phyloP scores from a whole-genome alignment of 2,329 filamentous ascomycete species.

The Sporothrix schenckii region DNA sequence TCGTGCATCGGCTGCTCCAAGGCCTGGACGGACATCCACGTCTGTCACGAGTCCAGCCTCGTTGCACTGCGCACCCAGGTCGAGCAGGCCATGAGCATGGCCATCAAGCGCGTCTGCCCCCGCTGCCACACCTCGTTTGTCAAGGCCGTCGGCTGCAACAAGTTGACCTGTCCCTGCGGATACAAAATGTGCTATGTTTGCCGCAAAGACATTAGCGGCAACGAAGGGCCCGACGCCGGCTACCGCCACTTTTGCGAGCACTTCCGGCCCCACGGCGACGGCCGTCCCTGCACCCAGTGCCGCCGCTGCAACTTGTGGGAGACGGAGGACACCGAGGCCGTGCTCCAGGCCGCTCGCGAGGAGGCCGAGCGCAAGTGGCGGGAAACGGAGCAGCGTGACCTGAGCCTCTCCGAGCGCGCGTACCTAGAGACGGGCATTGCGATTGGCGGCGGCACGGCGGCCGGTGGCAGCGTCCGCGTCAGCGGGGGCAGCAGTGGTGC shows the following conservation, averaged over 20 bases:
- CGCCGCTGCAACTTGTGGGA: constrained; percentile 79
- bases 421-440: constrained; percentile 60
- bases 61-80: constrained; percentile 84
- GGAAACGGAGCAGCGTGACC: constrained; percentile 62
- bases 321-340: constrained; percentile 70
- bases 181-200: constrained; percentile 99
- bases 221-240: constrained; percentile 59
- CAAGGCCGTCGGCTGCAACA: constrained; percentile 94
- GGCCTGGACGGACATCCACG: constrained; percentile 83
- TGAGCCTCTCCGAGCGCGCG: constrained; percentile 58
- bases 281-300: constrained; percentile 73
- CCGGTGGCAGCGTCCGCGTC: background rate
- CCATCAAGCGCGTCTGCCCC: constrained; percentile 93
- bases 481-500: background rate
- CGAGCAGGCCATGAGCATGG: constrained; percentile 89
- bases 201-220: constrained; percentile 68
- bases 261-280: constrained; percentile 79
- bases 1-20: constrained; percentile 85
- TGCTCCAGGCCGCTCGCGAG: constrained; percentile 68
- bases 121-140: constrained; percentile 90
- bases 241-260: constrained; percentile 97
- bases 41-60: constrained; percentile 82
- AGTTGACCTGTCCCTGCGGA: constrained; percentile 91
- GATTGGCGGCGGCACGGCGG: constrained; percentile 32
- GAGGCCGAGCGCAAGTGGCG: constrained; percentile 74